These are phyloP conservation scores for Monosporascus sp. DNA, from an alignment of 2,329 filamentous ascomycete genomes.

Conservation along the genomic window DNA sequence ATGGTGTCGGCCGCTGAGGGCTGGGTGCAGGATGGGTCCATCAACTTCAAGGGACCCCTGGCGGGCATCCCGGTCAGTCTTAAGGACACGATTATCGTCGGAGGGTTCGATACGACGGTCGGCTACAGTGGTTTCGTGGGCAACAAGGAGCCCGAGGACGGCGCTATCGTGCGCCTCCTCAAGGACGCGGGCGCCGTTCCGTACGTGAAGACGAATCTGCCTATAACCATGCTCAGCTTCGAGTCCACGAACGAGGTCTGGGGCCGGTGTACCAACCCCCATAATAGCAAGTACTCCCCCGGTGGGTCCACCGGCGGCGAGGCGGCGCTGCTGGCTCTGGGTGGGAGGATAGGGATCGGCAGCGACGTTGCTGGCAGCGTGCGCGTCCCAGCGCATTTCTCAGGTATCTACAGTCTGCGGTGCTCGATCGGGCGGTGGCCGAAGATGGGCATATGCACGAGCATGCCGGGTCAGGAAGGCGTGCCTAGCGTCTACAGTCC, in stretches of 20 bases:
- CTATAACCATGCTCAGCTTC: constrained; percentile 80
- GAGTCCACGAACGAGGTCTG: constrained; percentile 75
- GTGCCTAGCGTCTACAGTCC: constrained; percentile 85
- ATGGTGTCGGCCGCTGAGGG: constrained; percentile 72
- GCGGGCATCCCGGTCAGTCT: constrained; percentile 83
- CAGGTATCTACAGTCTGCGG: constrained; percentile 78
- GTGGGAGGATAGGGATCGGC: constrained; percentile 82
- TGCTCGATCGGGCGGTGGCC: constrained; percentile 90
- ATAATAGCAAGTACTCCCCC: constrained; percentile 77
- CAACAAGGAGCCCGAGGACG: constrained; percentile 63
- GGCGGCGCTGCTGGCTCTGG: constrained; percentile 72
- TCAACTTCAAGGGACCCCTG: constrained; percentile 74
- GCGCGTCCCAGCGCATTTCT: constrained; percentile 80
- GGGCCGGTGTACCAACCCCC: constrained; percentile 77
- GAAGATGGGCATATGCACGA: constrained; percentile 75
- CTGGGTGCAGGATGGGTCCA: constrained; percentile 54
- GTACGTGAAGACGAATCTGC: constrained; percentile 88
- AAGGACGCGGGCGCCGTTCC: constrained; percentile 86
- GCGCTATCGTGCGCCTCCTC: constrained; percentile 66
- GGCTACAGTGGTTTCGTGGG: constrained; percentile 71
- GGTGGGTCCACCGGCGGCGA: constrained; percentile 89
- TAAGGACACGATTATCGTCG: constrained; percentile 75
- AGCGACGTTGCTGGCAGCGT: constrained; percentile 90
- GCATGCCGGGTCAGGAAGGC: constrained; percentile 89
- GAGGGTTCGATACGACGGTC: constrained; percentile 76